A percentile compares a stretch with the other conserved stretches of the same genome.
phyloP scores from a whole-genome alignment of 495 filamentous ascomycete genomes.

The Penicillium silybi region DNA sequence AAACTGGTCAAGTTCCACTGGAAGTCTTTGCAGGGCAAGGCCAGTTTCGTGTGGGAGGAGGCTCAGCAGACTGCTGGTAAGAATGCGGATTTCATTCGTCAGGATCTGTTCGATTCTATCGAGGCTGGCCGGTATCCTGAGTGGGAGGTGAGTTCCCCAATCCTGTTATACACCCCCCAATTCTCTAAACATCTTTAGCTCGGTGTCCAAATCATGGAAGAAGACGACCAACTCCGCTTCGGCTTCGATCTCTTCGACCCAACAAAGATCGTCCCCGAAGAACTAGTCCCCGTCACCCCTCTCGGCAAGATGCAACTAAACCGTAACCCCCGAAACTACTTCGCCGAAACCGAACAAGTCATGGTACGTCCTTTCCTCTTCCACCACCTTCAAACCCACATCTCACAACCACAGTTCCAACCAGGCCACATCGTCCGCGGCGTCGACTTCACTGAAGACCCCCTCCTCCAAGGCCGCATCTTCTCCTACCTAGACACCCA shows the following conservation, averaged over 20 bases:
- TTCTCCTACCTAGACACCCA: slow-evolving; percentile 77
- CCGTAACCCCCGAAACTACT: slow-evolving; percentile 71
- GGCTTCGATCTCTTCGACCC: slow-evolving; percentile 72
- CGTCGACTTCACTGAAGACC: slow-evolving; percentile 70
- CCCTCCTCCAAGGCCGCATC: slow-evolving; percentile 67
- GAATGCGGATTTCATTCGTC: slow-evolving; percentile 66
- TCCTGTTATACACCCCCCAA: not conserved
- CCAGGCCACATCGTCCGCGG: slow-evolving; percentile 59
- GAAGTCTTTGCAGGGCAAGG: slow-evolving; percentile 63
- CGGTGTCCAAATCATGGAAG: slow-evolving; percentile 70
- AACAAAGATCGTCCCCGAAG: slow-evolving; percentile 73
- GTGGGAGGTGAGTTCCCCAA: slow-evolving; percentile 53
- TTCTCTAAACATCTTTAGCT: slow-evolving; percentile 31
- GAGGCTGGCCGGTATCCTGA: slow-evolving; percentile 60
- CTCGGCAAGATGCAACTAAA: slow-evolving; percentile 67
- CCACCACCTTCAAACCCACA: not conserved
- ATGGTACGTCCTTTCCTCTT: slow-evolving; percentile 45
- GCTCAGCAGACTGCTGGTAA: slow-evolving; percentile 64
- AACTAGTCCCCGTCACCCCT: slow-evolving; percentile 61
- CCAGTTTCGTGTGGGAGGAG: slow-evolving; percentile 71
- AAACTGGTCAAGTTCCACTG: slow-evolving; percentile 74
- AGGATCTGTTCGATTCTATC: slow-evolving; percentile 70
- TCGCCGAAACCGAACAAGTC: slow-evolving; percentile 72
- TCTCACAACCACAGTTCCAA: slow-evolving; percentile 26
- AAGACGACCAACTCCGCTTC: slow-evolving; percentile 59